Evolutionary conservation across 441 rosid species (phyloP), one percentile per base, ranked within the genome.

Genomic region (Erodium texanum): DNA sequence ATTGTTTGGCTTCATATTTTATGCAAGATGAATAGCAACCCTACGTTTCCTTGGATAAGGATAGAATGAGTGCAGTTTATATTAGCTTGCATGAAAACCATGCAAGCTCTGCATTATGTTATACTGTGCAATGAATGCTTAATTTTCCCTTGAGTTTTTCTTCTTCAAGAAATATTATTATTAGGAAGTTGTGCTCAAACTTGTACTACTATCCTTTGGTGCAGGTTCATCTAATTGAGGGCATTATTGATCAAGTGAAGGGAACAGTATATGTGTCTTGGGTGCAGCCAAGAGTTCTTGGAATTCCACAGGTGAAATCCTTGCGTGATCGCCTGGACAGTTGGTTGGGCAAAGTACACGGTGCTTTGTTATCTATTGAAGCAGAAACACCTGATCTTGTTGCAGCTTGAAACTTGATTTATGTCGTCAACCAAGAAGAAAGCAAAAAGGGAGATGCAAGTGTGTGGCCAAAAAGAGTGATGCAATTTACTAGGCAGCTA

Each of bases 251-350:
- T 76, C 93, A 94, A 79, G 96, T 94, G 24, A 94, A 94, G 73
- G 93, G 93, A 74, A 89, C 91, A 0, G 97, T 94, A 6, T 82
- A 94, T 5, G 87, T 94, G 12, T 91, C 99, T 0, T 92, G 99
- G 99, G 98, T 91, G 70, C 98, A 92, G 75, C 99, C 99, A 4
- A 83, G 99, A 75, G 99, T 93, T 70, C 73, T 93, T 83, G 97
- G 96, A 68, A 90, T 88, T 66, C 80, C 85, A 9, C 98, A 93
- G 80, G 79, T 93, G 80, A 86, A 78, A 75, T 88, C 96, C 58
- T 79, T 93, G 82, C 83, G 89, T 24, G 92, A 88, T 71, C 87
- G 87, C 45, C 77, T 93, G 71, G 92, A 90, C 67, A 73, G 50
- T 71, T 93, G 98, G 97, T 66, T 86, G 76, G 92, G 71, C 69